Evolutionary conservation across 208 protist genomes (phyloP).

Genomic region (Leishmania tarentolae): DNA sequence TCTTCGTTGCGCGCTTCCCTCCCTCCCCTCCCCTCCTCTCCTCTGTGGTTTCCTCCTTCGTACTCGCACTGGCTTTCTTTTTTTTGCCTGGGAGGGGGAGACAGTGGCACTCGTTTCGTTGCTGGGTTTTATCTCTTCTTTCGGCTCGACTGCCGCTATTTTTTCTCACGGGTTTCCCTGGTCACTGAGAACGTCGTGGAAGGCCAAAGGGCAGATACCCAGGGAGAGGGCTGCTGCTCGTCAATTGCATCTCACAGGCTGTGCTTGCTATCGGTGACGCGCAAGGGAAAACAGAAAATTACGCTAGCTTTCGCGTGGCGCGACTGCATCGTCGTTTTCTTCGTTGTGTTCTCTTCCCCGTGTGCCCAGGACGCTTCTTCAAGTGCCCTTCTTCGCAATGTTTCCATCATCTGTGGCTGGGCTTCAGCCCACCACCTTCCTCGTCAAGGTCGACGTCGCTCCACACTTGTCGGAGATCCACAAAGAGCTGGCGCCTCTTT

Average conservation of each 20-base stretch:
- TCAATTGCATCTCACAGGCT: not conserved
- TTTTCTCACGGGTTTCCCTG: not conserved
- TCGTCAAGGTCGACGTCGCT: conserved; percentile 30
- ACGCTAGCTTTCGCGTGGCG: not conserved
- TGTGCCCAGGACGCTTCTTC: not conserved
- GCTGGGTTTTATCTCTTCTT: not conserved
- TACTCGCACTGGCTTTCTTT: too few relatives aligned
- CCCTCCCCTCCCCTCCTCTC: not conserved
- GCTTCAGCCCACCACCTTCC: conserved; percentile 21
- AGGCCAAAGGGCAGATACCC: not conserved
- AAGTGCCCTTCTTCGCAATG: not conserved
- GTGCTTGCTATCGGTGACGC: not conserved
- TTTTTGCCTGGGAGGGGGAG: too few relatives aligned
- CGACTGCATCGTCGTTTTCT: not conserved
- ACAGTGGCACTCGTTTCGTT: not conserved
- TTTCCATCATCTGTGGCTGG: conserved; percentile 8
- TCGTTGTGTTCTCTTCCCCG: not conserved
- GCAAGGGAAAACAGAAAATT: not conserved
- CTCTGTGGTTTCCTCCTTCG: too few relatives aligned
- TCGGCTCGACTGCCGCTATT: not conserved
- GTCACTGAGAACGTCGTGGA: not conserved
- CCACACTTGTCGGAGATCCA: conserved; percentile 37
- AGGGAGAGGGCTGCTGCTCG: not conserved
- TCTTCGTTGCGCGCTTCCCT: not conserved
- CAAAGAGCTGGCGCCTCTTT: conserved; percentile 31